A percentile compares a stretch with the other conserved stretches of the same genome.
Evolutionary conservation across 768 basidiomycete genomes (phyloP).

Genomic region (Phaeotremella fagi): DNA sequence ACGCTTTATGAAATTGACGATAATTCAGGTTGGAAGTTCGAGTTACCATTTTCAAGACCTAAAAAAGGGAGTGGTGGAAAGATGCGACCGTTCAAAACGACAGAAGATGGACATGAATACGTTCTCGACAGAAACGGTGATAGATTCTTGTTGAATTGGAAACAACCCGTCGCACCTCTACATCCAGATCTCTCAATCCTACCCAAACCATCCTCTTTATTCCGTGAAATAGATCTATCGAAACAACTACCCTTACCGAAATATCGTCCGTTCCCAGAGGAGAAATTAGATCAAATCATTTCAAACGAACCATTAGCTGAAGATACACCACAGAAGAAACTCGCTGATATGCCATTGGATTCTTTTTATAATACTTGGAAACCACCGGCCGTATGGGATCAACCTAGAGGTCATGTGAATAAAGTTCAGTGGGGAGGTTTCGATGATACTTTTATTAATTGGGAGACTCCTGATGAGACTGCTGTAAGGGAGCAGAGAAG

Average conservation of each 20-base stretch:
- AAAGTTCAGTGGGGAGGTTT: slow-evolving; percentile 35
- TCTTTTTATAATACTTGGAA: slow-evolving; percentile 20
- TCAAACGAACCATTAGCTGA: slow-evolving; percentile 3
- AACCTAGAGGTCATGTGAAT: slow-evolving; percentile 13
- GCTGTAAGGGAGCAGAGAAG: slow-evolving; percentile 31
- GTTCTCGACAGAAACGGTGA: slow-evolving; percentile 15
- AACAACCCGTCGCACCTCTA: slow-evolving; percentile 16
- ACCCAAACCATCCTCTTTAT: slow-evolving; percentile 10
- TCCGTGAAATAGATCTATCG: slow-evolving; percentile 22
- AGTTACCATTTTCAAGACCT: not conserved
- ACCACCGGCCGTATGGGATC: slow-evolving; percentile 19
- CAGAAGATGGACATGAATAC: not conserved
- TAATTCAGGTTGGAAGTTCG: not conserved
- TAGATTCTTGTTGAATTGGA: slow-evolving; percentile 7
- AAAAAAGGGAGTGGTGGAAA: too few species aligned
- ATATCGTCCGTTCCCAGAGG: slow-evolving; percentile 16
- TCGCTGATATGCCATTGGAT: slow-evolving; percentile 3
- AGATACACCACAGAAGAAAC: not conserved
- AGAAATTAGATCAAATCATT: slow-evolving; percentile 22
- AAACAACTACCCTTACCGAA: slow-evolving; percentile 7
- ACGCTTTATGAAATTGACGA: not conserved
- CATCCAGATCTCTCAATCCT: slow-evolving; percentile 30
- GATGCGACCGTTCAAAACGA: not conserved
- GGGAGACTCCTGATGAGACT: slow-evolving; percentile 24
- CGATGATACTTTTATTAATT: slow-evolving; percentile 7